Evolutionary conservation across 345 rosid species (phyloP), one percentile per base, ranked within the genome.

Genomic region (Corchorus olitorius): DNA sequence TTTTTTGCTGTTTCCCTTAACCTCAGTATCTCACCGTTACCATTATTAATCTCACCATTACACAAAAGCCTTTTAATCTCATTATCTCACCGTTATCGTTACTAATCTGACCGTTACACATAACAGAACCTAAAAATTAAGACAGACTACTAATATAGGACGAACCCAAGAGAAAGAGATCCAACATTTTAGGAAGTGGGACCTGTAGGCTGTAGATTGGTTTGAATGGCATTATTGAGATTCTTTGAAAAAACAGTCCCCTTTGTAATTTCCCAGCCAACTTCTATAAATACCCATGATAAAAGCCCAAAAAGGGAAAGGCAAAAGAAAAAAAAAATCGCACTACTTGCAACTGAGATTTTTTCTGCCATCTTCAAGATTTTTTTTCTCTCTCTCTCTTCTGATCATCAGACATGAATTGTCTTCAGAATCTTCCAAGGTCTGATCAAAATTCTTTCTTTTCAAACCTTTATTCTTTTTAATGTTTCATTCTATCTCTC

Each of bases 361-460:
- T 67, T 52, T 52, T 52, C 45, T 17, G 22, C 52, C 33, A 52
- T 59, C 67, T 45, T n/a, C 55, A 9, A 73, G 56, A 49, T 48
- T 61, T 39, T 73, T 22, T 53, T 55, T 17, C 13, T 74, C 77
- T 74, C 49, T 20, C 4, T 45, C 68, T 37, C 62, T 15, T 70
- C 46, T 52, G 66, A 67, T 63, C 77, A 63, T 63, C 77, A 63
- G 20, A 75, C 39, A 89, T 89, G 98, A 87, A 87, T 70, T 87
- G 89, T 70, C 92, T 89, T 66, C 93, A 88, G 63, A 81, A 79
- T 84, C 93, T 89, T 50, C 77, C 88, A 27, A 88, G 91, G 97
- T 92, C n/a, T n/a, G 60, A 27, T 76, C 46, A 17, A 12, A 64
- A 22, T 54, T 3, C 6, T 27, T 35, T 45, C 56, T 53, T 27